Evolutionary conservation across 768 basidiomycete species (phyloP).

Genomic region (Lentinus tigrinus): DNA sequence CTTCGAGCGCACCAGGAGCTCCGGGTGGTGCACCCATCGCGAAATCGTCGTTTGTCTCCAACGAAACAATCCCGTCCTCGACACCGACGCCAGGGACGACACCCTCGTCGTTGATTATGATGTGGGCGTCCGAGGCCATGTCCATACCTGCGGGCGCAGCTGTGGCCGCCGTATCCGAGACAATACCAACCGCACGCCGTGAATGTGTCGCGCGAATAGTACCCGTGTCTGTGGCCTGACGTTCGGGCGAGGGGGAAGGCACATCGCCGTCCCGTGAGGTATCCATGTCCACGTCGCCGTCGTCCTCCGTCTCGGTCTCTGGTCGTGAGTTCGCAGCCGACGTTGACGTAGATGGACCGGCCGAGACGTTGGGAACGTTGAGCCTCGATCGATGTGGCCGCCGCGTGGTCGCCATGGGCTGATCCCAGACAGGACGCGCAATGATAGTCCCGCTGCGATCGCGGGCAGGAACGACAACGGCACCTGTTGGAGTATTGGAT

Average conservation of each 20-base stretch:
- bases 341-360: conserved; percentile 26
- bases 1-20: conserved; percentile 76
- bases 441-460: conserved; percentile 78
- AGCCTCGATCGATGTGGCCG: conserved; percentile 22
- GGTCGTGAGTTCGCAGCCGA: conserved; percentile 55
- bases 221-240: conserved; percentile 20
- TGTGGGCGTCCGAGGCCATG: conserved; percentile 48
- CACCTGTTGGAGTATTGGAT: conserved; percentile 57
- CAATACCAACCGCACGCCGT: conserved; percentile 48
- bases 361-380: conserved; percentile 24
- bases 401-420: conserved; percentile 22
- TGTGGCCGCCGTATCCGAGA: conserved; percentile 36
- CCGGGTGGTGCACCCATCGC: conserved; percentile 90
- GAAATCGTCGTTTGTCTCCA: conserved; percentile 85
- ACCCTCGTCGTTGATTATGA: conserved; percentile 50
- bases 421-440: conserved; percentile 63
- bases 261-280: conserved; percentile 32
- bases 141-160: conserved; percentile 33
- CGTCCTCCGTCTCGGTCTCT: conserved; percentile 80
- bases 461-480: conserved; percentile 58
- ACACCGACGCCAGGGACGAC: conserved; percentile 52
- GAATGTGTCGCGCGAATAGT: conserved; percentile 32
- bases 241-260: conserved; percentile 29
- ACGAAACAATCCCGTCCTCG: conserved; percentile 72
- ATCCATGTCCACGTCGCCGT: conserved; percentile 63